Evolutionary conservation across 768 basidiomycete genomes (phyloP).

Genomic region (Hydnomerulius pinastri): DNA sequence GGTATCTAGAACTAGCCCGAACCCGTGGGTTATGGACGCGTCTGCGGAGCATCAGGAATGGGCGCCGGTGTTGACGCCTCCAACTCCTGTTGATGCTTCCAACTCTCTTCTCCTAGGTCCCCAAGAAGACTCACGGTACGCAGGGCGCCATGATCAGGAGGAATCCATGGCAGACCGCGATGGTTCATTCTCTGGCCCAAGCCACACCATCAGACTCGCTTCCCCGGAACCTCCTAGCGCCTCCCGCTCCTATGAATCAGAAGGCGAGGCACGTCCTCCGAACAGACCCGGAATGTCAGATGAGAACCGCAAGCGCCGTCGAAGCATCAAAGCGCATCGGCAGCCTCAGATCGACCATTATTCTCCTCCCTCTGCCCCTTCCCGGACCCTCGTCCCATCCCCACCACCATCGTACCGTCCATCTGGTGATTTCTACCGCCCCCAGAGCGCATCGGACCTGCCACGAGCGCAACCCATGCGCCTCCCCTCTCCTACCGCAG

Average conservation of each 20-base stretch:
- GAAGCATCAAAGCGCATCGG: slow-evolving; percentile 1
- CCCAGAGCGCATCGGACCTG: slow-evolving; percentile 3
- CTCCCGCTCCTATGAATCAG: slow-evolving; percentile 3
- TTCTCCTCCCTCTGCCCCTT: slow-evolving; percentile 7
- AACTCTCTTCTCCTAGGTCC: slow-evolving; percentile 12
- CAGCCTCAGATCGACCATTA: slow-evolving; percentile 6
- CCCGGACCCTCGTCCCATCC: slow-evolving; percentile 4
- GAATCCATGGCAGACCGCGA: background rate
- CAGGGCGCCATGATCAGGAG: slow-evolving; percentile 1
- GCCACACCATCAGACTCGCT: background rate
- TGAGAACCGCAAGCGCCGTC: slow-evolving; percentile 10
- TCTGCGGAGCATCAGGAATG: slow-evolving; percentile 6
- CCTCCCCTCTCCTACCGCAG: slow-evolving; percentile 11
- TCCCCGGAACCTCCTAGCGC: slow-evolving; percentile 11
- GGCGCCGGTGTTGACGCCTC: slow-evolving; percentile 2
- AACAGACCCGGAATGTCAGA: slow-evolving; percentile 8
- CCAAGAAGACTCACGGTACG: slow-evolving; percentile 11
- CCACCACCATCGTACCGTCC: slow-evolving; percentile 3
- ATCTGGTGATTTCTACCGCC: slow-evolving; percentile 8
- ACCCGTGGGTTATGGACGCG: slow-evolving; percentile 11
- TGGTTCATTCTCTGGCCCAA: background rate
- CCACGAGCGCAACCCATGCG: slow-evolving; percentile 21
- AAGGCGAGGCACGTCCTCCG: slow-evolving; percentile 11
- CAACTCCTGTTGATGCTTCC: slow-evolving; percentile 2
- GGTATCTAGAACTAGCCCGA: background rate